phyloP scores from a whole-genome alignment of 345 rosid species.

The Euphorbia peplus region DNA sequence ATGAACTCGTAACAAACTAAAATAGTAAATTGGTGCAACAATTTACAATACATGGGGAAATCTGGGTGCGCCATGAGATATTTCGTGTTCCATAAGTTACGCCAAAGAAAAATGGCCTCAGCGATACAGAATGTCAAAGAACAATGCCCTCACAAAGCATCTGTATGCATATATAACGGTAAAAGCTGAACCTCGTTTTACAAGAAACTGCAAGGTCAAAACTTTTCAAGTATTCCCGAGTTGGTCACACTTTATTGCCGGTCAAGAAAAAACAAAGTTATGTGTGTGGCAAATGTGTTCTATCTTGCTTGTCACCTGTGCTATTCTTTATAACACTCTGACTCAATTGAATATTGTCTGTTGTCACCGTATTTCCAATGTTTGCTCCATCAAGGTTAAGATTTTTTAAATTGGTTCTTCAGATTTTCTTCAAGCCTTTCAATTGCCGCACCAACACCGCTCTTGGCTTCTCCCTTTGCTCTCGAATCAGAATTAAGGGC shows the following conservation, averaged over 20 bases:
- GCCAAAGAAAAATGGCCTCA: too few relatives aligned
- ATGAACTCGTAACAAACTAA: too few relatives aligned
- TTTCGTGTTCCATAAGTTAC: too few relatives aligned
- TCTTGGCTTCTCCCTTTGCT: constrained; percentile 36
- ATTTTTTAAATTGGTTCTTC: constrained; percentile 31
- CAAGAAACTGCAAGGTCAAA: neutral
- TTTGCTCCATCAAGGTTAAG: neutral
- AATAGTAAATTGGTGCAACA: too few relatives aligned
- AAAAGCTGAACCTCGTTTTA: neutral
- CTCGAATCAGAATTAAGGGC: constrained; percentile 17
- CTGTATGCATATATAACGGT: too few relatives aligned
- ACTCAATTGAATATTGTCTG: neutral
- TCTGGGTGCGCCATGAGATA: too few relatives aligned
- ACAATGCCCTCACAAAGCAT: too few relatives aligned
- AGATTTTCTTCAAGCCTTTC: constrained; percentile 70
- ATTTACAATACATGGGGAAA: too few relatives aligned
- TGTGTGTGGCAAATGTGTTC: neutral
- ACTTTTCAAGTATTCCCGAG: too few relatives aligned
- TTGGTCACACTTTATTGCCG: too few relatives aligned
- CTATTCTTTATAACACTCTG: neutral
- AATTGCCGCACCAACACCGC: constrained; percentile 78
- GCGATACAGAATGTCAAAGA: too few relatives aligned
- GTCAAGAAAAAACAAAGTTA: neutral
- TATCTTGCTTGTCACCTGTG: neutral
- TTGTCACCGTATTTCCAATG: neutral